A percentile compares a stretch with the other conserved stretches of the same genome.
Conservation (phyloP, 768 basidiomycete species). For the Tephrocybe sp. region DNA sequence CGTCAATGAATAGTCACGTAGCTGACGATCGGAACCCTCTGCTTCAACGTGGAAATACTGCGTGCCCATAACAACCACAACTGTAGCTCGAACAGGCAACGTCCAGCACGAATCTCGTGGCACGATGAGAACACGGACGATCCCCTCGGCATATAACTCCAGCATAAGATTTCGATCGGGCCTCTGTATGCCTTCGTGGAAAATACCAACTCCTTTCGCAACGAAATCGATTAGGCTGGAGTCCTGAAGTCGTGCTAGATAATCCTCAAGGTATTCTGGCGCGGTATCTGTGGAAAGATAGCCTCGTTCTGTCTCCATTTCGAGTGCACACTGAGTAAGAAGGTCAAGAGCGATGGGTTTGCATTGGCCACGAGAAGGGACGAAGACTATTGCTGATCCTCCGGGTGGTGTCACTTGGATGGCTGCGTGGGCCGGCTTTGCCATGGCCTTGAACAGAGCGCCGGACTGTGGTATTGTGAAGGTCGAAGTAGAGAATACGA, state of each 20-base stretch:
- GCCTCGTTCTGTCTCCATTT: slow-evolving; percentile 66
- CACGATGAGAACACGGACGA: slow-evolving; percentile 77
- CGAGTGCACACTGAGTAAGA: slow-evolving; percentile 83
- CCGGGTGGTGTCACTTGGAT: slow-evolving; percentile 47
- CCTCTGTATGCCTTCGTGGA: slow-evolving; percentile 69
- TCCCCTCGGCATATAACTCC: slow-evolving; percentile 78
- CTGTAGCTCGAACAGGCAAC: slow-evolving; percentile 78
- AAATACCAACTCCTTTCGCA: slow-evolving; percentile 85
- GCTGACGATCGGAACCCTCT: slow-evolving; percentile 56
- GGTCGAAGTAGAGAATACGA: slow-evolving; percentile 65
- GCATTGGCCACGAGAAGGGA: slow-evolving; percentile 83
- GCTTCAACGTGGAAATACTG: slow-evolving; percentile 67
- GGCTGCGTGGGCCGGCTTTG: slow-evolving; percentile 84
- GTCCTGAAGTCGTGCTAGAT: slow-evolving; percentile 62
- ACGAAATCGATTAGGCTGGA: slow-evolving; percentile 65
- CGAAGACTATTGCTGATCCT: slow-evolving; percentile 75
- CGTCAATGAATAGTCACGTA: slow-evolving; percentile 76
- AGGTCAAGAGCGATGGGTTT: slow-evolving; percentile 74
- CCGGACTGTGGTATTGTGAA: slow-evolving; percentile 88
- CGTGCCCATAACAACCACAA: slow-evolving; percentile 89
- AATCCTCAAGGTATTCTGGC: slow-evolving; percentile 56
- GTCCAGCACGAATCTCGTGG: slow-evolving; percentile 88
- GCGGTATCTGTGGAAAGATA: slow-evolving; percentile 57
- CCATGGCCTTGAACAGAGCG: slow-evolving; percentile 87
- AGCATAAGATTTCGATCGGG: slow-evolving; percentile 72